Percentiles rank a stretch among this genome's conserved stretches.
These are phyloP conservation scores for Plenodomus lindquistii DNA, from an alignment of 2,329 filamentous ascomycete genomes.

Conservation along the genomic window DNA sequence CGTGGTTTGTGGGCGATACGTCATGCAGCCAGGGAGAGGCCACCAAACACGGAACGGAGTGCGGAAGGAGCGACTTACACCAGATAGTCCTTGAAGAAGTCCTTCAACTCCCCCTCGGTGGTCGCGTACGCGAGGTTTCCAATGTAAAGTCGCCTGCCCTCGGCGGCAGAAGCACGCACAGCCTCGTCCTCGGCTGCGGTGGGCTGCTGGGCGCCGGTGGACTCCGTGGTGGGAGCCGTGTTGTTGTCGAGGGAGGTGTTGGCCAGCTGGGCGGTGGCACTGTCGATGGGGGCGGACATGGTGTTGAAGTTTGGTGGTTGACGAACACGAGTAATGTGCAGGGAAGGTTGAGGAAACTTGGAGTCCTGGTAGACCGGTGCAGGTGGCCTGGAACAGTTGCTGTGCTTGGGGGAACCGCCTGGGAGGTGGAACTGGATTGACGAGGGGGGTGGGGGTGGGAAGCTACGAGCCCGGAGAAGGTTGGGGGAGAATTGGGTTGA, in stretches of 20 bases:
- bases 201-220: conserved; percentile 62
- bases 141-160: conserved; percentile 99
- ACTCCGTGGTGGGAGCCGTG: conserved; percentile 49
- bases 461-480: conserved; percentile 53
- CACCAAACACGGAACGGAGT: not conserved
- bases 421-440: conserved; percentile 53
- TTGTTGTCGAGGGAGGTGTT: conserved; percentile 65
- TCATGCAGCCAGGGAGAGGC: conserved; percentile 18
- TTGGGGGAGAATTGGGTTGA: conserved; percentile 36
- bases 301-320: conserved; percentile 59
- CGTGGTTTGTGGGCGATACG: conserved; percentile 7
- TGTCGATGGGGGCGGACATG: conserved; percentile 86
- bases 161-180: conserved; percentile 94
- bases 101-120: conserved; percentile 99
- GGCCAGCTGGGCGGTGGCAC: conserved; percentile 73
- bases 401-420: conserved; percentile 46
- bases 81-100: conserved; percentile 99
- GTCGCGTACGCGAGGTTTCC: conserved; percentile 99
- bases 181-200: conserved; percentile 81
- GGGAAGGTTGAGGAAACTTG: conserved; percentile 48
- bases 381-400: conserved; percentile 45
- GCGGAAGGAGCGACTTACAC: conserved; percentile 70
- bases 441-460: conserved; percentile 57
- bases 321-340: conserved; percentile 55
- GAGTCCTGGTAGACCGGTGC: conserved; percentile 47